Percentiles rank a stretch among this genome's conserved stretches.
Conservation (phyloP, 768 basidiomycete genomes). For the Amanita polypyramis region DNA sequence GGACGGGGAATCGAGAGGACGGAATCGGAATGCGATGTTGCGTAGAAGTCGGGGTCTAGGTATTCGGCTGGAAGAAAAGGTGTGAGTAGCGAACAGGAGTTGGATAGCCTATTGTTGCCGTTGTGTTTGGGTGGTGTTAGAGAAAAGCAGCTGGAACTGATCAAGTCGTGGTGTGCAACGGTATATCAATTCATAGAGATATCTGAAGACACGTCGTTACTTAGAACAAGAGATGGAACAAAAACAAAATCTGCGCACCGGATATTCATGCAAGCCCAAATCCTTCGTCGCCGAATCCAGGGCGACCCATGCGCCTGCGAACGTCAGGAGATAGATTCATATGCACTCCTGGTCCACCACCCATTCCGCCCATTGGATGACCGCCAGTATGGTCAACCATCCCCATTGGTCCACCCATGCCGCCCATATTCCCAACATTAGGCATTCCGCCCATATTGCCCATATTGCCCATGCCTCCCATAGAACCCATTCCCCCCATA, state of each 20-base stretch:
- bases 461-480: constrained; percentile 4
- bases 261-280: background rate
- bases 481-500: constrained; percentile 10
- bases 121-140: constrained; percentile 36
- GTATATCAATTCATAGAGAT: background rate
- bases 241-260: background rate
- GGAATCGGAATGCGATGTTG: constrained; percentile 30
- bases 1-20: constrained; percentile 39
- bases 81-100: constrained; percentile 16
- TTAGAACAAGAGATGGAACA: background rate
- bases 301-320: constrained; percentile 5
- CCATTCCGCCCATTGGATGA: constrained; percentile 7
- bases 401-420: constrained; percentile 12
- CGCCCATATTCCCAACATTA: constrained; percentile 10
- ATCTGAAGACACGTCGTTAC: background rate
- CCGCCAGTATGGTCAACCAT: constrained; percentile 12
- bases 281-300: constrained; percentile 4
- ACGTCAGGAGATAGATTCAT: constrained; percentile 6
- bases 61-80: too few relatives aligned
- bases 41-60: constrained; percentile 45
- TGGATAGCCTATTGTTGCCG: constrained; percentile 26
- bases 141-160: constrained; percentile 20
- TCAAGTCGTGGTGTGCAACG: constrained; percentile 9
- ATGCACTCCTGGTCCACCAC: constrained; percentile 6
- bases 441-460: constrained; percentile 8